Evolutionary conservation across 169 alveolate species (phyloP), one percentile per base, ranked within the genome.

Genomic region (Perkinsus marinus): DNA sequence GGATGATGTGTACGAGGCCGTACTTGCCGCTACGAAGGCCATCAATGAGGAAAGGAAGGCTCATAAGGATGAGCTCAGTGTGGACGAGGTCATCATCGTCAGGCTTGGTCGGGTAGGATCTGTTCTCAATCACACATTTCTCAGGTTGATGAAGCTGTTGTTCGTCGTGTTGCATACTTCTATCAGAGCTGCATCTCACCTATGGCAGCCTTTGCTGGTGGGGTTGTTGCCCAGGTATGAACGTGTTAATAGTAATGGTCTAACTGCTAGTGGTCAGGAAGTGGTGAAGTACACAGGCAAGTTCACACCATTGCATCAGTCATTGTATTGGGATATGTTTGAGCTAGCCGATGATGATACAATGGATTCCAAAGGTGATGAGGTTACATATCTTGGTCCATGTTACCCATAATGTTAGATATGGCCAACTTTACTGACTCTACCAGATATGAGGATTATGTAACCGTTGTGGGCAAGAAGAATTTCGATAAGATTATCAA

Each of bases 211-310:
- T 98, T 98, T 94, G 96, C 98, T 92, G 99, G 99, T 69, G 99
- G 99, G 26, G 95, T 99, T 47, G 97, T 98, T 17, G 99, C 99
- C 19, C 99, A 98, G 93, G 97, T 94, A 89, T 26, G 36, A 36
- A 6, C 22, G 0, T 19, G 17, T 5, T 39, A 39, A 22, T 90
- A 6, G 38, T n/a, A 16, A n/a, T 16, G 37, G 38, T 41, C 17
- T 43, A 19, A 2, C 79, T 36, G 16, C 46, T 3, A 0, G 0
- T 26, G 5, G 3, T 41, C 22, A 46, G 68, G 99, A 98, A 95
- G 98, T 99, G 13, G 99, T 99, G 39, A 99, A 99, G 95, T 98
- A 94, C 95, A 98, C 99, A 34, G 99, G 99, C 10, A 99, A 99
- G 92, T 99, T 96, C 95, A 96, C 98, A 41, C 99, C 99, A 13